phyloP scores from a whole-genome alignment of 1,139 yeast genomes.

The Yamadazyma sp. region DNA sequence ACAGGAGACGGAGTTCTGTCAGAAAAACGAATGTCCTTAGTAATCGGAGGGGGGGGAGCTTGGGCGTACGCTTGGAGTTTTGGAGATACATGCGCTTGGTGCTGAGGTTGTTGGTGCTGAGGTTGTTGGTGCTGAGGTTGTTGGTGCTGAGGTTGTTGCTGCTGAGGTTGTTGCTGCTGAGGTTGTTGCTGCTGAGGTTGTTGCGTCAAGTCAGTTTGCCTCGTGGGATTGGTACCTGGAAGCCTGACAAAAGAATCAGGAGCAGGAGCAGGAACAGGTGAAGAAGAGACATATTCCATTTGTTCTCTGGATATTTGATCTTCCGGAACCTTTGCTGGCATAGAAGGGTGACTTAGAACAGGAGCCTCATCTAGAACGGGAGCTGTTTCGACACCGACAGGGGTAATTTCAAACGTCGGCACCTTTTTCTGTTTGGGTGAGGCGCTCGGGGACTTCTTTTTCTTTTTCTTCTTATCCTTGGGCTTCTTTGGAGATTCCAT shows the following conservation, averaged over 20 bases:
- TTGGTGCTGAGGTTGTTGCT: too few species aligned
- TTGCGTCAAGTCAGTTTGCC: constrained; percentile 3
- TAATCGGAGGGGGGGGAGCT: constrained; percentile 1
- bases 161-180: background rate
- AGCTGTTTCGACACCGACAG: constrained; percentile 9
- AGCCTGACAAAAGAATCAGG: background rate
- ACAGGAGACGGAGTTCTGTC: constrained; percentile 14
- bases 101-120: background rate
- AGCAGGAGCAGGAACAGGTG: background rate
- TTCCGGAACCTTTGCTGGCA: background rate
- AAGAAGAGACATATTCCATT: background rate
- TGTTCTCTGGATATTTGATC: background rate
- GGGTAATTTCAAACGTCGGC: constrained; percentile 17
- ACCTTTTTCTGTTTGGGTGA: constrained; percentile 12
- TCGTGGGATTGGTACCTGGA: constrained; percentile 2
- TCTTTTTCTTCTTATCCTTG: constrained; percentile 15
- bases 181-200: constrained; percentile 6
- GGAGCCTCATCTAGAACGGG: constrained; percentile 6
- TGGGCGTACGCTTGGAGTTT: too few species aligned
- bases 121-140: background rate
- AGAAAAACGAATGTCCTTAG: too few species aligned
- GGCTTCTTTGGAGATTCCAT: constrained; percentile 15
- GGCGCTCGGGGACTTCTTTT: constrained; percentile 13
- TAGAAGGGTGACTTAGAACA: background rate
- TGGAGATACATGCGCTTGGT: constrained; percentile 5